phyloP scores from a whole-genome alignment of 2,329 filamentous ascomycete genomes.

The Aureobasidium lini region DNA sequence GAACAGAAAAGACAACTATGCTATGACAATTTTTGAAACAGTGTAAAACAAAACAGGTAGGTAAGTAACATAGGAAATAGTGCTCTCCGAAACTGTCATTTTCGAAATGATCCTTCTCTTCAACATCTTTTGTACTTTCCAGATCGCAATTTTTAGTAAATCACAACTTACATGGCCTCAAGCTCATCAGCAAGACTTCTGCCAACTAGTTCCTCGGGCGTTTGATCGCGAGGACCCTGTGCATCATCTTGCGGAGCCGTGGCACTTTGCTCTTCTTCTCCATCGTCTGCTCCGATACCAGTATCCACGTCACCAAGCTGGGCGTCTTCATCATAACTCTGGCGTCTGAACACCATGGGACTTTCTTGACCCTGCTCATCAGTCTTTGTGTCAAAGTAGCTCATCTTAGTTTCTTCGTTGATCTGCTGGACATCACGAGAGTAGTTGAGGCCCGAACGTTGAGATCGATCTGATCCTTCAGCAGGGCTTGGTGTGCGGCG shows the following conservation, averaged over 20 bases:
- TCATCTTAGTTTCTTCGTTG: neutral
- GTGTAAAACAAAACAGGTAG: neutral
- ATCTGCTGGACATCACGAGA: constrained; percentile 15
- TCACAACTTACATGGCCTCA: constrained; percentile 8
- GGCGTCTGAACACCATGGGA: constrained; percentile 49
- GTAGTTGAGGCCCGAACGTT: constrained; percentile 11
- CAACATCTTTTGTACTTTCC: neutral
- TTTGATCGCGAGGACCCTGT: constrained; percentile 15
- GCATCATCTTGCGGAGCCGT: constrained; percentile 19
- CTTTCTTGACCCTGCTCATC: constrained; percentile 22
- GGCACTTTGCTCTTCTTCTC: constrained; percentile 21
- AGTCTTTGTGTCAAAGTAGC: neutral
- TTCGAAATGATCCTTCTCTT: neutral
- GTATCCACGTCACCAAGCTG: constrained; percentile 44
- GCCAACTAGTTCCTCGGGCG: constrained; percentile 8
- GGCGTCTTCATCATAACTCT: constrained; percentile 53
- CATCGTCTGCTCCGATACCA: constrained; percentile 27
- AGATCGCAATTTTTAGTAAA: neutral
- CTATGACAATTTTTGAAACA: neutral
- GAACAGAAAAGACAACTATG: neutral
- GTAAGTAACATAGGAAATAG: constrained; percentile 6
- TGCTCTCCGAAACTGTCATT: neutral
- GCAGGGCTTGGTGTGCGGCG: constrained; percentile 51
- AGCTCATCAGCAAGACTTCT: constrained; percentile 24
- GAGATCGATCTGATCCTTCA: neutral